These are phyloP conservation scores for Mallotus nudiflorus DNA, from an alignment of 345 rosid genomes.

Conservation along the genomic window DNA sequence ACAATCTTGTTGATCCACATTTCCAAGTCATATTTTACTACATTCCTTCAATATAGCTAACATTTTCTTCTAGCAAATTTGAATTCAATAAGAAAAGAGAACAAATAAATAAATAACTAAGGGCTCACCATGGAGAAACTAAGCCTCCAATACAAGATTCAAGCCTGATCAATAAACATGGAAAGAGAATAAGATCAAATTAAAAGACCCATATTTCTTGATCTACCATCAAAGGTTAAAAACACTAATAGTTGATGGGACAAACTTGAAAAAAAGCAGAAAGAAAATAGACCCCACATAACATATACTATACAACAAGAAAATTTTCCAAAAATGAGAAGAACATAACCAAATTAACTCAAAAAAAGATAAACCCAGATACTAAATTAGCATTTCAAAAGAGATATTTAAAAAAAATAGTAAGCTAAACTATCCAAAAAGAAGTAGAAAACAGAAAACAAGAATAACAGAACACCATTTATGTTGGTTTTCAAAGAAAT, in stretches of 20 bases:
- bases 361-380: conserved; percentile 26
- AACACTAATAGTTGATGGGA: conserved; percentile 7
- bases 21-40: background rate
- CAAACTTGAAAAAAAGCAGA: conserved; percentile 4
- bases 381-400: conserved; percentile 5
- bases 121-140: conserved; percentile 84
- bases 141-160: conserved; percentile 55
- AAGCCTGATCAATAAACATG: conserved; percentile 58
- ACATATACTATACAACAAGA: background rate
- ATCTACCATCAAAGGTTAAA: conserved; percentile 30
- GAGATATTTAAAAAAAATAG: no score
- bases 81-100: background rate
- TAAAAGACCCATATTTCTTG: conserved; percentile 24
- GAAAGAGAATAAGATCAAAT: conserved; percentile 40
- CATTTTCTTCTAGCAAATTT: background rate
- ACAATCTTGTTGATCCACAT: conserved; percentile 10
- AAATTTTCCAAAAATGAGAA: conserved; percentile 4
- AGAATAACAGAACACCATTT: background rate
- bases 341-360: background rate
- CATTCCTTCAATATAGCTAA: background rate
- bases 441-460: background rate
- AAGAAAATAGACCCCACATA: background rate
- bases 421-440: conserved; percentile 7
- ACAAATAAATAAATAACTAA: conserved; percentile 12
- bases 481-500: no score